Evolutionary conservation across 2,329 filamentous ascomycete genomes (phyloP).

Genomic region (Fusarium longipes): DNA sequence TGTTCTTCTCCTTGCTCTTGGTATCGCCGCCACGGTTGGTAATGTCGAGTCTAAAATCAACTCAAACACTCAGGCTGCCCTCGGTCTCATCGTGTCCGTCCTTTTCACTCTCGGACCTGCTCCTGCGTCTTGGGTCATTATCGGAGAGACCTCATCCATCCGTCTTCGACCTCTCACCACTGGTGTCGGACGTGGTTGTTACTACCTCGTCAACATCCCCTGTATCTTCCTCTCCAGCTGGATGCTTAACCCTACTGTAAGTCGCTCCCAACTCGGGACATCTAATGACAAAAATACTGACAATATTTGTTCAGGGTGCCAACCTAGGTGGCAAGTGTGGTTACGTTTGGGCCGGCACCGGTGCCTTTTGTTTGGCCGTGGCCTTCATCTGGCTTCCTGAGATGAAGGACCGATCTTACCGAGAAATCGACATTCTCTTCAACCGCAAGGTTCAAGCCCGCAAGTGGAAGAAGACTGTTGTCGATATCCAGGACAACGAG

Average conservation of each 20-base stretch:
- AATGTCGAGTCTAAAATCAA: slow-evolving; percentile 49
- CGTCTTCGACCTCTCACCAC: slow-evolving; percentile 74
- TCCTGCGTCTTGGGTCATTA: slow-evolving; percentile 74
- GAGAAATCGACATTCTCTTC: slow-evolving; percentile 72
- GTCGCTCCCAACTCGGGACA: slow-evolving; percentile 10
- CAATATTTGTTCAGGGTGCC: slow-evolving; percentile 45
- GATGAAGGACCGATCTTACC: slow-evolving; percentile 68
- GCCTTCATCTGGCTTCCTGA: slow-evolving; percentile 64
- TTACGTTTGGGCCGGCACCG: slow-evolving; percentile 70
- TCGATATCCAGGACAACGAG: slow-evolving; percentile 72
- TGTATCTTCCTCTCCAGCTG: slow-evolving; percentile 71
- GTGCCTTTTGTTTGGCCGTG: slow-evolving; percentile 63
- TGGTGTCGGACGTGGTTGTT: slow-evolving; percentile 70
- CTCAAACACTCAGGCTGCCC: slow-evolving; percentile 67
- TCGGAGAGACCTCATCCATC: slow-evolving; percentile 73
- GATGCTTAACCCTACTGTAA: slow-evolving; percentile 68
- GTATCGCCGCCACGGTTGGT: slow-evolving; percentile 66
- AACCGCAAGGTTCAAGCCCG: slow-evolving; percentile 64
- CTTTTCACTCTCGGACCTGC: slow-evolving; percentile 71
- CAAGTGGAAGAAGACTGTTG: slow-evolving; percentile 64
- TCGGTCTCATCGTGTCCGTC: slow-evolving; percentile 74
- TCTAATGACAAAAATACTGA: slow-evolving; percentile 41
- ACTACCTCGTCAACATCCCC: slow-evolving; percentile 74
- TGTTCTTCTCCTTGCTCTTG: slow-evolving; percentile 66
- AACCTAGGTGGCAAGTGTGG: slow-evolving; percentile 67